These are phyloP conservation scores for Curvularia hawaiiensis DNA, from an alignment of 2,329 filamentous ascomycete species.

Conservation along the genomic window DNA sequence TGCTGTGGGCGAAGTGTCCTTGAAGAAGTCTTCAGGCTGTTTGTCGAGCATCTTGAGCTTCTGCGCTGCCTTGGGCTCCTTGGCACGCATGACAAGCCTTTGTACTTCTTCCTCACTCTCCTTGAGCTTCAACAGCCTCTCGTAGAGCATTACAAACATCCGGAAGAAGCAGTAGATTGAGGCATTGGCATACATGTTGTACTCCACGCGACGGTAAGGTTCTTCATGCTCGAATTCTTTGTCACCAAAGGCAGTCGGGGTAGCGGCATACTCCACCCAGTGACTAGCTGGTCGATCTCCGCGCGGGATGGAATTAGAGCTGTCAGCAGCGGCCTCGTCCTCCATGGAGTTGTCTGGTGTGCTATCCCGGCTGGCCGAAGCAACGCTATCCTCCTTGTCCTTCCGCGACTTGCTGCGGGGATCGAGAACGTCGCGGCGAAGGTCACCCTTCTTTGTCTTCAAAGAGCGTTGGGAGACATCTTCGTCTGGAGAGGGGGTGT, in stretches of 20 bases:
- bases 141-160: slow-evolving; percentile 89
- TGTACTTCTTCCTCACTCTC: slow-evolving; percentile 74
- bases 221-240: slow-evolving; percentile 75
- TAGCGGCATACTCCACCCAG: slow-evolving; percentile 64
- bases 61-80: slow-evolving; percentile 77
- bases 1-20: slow-evolving; percentile 63
- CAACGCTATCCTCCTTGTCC: slow-evolving; percentile 80
- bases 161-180: slow-evolving; percentile 95
- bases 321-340: slow-evolving; percentile 72
- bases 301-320: slow-evolving; percentile 58
- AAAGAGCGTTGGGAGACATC: slow-evolving; percentile 68
- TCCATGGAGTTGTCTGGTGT: slow-evolving; percentile 86
- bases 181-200: slow-evolving; percentile 90
- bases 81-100: slow-evolving; percentile 74
- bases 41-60: slow-evolving; percentile 85
- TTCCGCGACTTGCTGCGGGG: slow-evolving; percentile 72
- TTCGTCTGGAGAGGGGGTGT: slow-evolving; percentile 70
- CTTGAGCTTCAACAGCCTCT: slow-evolving; percentile 83
- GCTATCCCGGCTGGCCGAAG: slow-evolving; percentile 81
- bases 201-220: slow-evolving; percentile 78
- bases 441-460: slow-evolving; percentile 69
- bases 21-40: slow-evolving; percentile 75
- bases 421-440: slow-evolving; percentile 86
- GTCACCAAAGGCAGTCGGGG: slow-evolving; percentile 62
- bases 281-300: slow-evolving; percentile 69